Conservation (phyloP, 2,329 filamentous ascomycete species). For the Thielaviopsis euricoi region DNA sequence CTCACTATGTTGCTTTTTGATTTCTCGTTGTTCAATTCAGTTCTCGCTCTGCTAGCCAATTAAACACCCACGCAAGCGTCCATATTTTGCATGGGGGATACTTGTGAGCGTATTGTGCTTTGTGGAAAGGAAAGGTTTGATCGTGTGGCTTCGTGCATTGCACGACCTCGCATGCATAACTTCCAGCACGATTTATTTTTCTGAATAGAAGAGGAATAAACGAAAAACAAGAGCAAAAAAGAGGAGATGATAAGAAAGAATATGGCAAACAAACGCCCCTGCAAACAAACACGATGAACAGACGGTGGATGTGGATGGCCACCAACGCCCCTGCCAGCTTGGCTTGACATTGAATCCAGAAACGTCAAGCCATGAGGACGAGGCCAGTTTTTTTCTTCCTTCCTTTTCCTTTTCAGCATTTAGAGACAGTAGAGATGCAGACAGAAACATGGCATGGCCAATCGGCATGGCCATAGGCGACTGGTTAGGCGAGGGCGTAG, state of each 20-base stretch:
- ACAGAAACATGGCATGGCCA: background rate
- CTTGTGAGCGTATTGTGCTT: too few species aligned
- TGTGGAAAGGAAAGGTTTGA: too few species aligned
- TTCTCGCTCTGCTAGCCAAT: background rate
- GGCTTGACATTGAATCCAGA: too few species aligned
- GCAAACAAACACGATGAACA: too few species aligned
- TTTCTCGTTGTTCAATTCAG: too few species aligned
- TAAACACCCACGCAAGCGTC: background rate
- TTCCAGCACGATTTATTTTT: background rate
- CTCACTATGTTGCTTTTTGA: background rate
- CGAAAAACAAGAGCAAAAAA: background rate
- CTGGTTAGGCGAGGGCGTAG: background rate
- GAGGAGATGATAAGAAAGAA: background rate
- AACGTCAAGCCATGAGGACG: too few species aligned
- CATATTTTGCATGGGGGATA: background rate
- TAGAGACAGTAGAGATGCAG: background rate
- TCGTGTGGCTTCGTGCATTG: background rate
- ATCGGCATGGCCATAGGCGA: background rate
- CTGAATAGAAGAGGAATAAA: background rate
- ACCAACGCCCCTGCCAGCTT: too few species aligned
- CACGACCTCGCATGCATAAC: too few species aligned
- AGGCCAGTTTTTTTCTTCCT: too few species aligned
- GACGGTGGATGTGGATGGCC: too few species aligned
- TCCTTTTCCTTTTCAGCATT: background rate
- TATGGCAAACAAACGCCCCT: background rate